Percentiles rank a stretch among this genome's conserved stretches.
phyloP scores from a whole-genome alignment of 164 flowering plant genomes.

The Nymphaea thermarum region DNA sequence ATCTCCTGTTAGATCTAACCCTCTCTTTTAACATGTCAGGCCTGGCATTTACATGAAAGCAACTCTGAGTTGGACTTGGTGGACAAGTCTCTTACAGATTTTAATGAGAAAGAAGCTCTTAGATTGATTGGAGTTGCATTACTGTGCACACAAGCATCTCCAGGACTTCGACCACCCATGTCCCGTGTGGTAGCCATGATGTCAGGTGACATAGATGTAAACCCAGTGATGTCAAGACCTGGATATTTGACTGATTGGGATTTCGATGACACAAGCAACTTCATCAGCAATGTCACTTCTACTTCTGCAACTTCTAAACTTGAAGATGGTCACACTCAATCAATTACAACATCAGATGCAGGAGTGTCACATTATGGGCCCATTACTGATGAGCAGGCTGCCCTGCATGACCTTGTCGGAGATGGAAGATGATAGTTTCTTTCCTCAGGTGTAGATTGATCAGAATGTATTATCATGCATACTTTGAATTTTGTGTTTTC shows the following conservation, averaged over 20 bases:
- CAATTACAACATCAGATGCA: constrained; percentile 6
- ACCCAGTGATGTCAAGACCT: constrained; percentile 22
- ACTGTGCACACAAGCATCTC: constrained; percentile 59
- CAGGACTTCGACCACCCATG: constrained; percentile 44
- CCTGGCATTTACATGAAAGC: constrained; percentile 42
- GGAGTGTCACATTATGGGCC: constrained; percentile 4
- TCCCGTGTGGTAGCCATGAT: constrained; percentile 60
- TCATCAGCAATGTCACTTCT: constrained; percentile 6
- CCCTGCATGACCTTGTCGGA: constrained; percentile 11
- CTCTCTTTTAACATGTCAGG: constrained; percentile 13
- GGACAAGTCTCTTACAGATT: constrained; percentile 22
- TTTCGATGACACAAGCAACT: constrained; percentile 6
- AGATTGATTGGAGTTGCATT: constrained; percentile 35
- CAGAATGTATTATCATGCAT: no score
- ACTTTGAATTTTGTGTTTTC: no score
- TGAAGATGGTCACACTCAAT: constrained; percentile 3
- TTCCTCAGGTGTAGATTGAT: background rate
- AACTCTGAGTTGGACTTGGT: constrained; percentile 27
- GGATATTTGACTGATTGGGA: constrained; percentile 14
- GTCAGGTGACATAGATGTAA: constrained; percentile 46
- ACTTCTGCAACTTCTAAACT: background rate
- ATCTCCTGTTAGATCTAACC: no score
- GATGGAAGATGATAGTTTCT: constrained; percentile 6
- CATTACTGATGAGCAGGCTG: background rate
- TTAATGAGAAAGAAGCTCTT: constrained; percentile 27